Conservation (phyloP, 1,284 basidiomycete genomes). For the Meira miltonrushii region DNA sequence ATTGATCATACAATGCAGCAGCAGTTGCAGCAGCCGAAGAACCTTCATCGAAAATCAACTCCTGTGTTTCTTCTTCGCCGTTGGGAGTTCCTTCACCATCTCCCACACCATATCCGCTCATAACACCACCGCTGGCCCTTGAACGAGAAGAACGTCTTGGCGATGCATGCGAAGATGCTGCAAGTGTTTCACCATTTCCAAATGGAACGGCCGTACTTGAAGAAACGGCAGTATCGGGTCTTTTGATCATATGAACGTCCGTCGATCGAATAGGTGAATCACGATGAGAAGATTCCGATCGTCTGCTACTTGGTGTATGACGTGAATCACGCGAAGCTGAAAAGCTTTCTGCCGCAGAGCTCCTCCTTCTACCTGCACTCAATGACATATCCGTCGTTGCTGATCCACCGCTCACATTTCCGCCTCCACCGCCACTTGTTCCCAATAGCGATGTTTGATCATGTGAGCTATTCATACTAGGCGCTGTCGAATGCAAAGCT, state of each 20-base stretch:
- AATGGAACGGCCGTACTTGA: background rate
- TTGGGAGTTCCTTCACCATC: background rate
- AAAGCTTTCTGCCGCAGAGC: background rate
- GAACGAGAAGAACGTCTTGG: background rate
- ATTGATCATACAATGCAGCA: background rate
- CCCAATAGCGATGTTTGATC: background rate
- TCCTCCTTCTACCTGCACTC: background rate
- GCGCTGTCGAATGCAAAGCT: background rate
- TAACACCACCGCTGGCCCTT: too few species aligned
- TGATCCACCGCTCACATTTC: too few species aligned
- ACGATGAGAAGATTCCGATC: too few species aligned
- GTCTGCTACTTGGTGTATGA: background rate
- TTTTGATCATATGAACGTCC: background rate
- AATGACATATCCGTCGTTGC: background rate
- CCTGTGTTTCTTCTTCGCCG: slow-evolving; percentile 7
- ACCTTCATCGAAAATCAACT: slow-evolving; percentile 12
- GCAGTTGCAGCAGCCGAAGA: background rate
- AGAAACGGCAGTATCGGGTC: slow-evolving; percentile 1
- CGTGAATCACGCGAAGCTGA: background rate
- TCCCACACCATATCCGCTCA: background rate
- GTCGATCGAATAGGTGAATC: too few species aligned
- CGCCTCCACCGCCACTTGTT: background rate
- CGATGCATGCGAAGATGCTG: background rate
- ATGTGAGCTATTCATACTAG: background rate
- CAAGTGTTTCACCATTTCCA: background rate